A percentile compares a stretch with the other conserved stretches of the same genome.
Conservation (phyloP, 1,284 basidiomycete species). For the Mycena sp. region DNA sequence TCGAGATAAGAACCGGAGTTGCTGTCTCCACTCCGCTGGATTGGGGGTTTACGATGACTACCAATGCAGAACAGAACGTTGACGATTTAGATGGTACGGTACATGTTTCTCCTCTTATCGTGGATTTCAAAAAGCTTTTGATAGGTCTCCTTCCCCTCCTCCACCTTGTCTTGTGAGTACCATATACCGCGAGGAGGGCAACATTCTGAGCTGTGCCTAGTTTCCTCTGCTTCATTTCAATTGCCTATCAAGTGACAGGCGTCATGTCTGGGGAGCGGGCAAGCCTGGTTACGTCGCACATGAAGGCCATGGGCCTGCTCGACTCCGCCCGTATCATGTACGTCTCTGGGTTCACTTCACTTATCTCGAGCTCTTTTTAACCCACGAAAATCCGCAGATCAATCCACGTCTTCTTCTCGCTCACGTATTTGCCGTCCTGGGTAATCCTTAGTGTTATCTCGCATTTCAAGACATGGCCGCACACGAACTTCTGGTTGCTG, state of each 20-base stretch:
- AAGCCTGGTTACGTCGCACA: conserved; percentile 66
- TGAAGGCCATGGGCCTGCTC: conserved; percentile 78
- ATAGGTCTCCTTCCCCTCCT: conserved; percentile 72
- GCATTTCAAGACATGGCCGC: conserved; percentile 70
- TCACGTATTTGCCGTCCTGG: conserved; percentile 73
- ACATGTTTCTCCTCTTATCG: neutral
- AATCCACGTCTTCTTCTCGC: neutral
- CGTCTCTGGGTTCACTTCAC: neutral
- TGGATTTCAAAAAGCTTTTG: conserved; percentile 59
- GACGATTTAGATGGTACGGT: conserved; percentile 62
- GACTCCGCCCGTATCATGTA: conserved; percentile 66
- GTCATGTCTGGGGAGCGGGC: conserved; percentile 72
- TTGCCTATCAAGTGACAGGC: conserved; percentile 78
- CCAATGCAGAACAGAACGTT: conserved; percentile 67
- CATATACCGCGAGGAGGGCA: neutral
- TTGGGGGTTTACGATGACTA: conserved; percentile 76
- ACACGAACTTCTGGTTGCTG: conserved; percentile 67
- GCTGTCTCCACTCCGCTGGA: conserved; percentile 64
- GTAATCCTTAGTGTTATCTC: conserved; percentile 68
- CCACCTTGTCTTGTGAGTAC: conserved; percentile 51
- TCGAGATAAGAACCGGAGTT: conserved; percentile 68
- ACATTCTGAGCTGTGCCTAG: conserved; percentile 39
- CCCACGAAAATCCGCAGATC: too few relatives aligned
- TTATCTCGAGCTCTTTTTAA: too few relatives aligned
- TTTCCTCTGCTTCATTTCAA: conserved; percentile 72